These are phyloP conservation scores for Amanita inopinata DNA, from an alignment of 768 basidiomycete species.

Conservation along the genomic window DNA sequence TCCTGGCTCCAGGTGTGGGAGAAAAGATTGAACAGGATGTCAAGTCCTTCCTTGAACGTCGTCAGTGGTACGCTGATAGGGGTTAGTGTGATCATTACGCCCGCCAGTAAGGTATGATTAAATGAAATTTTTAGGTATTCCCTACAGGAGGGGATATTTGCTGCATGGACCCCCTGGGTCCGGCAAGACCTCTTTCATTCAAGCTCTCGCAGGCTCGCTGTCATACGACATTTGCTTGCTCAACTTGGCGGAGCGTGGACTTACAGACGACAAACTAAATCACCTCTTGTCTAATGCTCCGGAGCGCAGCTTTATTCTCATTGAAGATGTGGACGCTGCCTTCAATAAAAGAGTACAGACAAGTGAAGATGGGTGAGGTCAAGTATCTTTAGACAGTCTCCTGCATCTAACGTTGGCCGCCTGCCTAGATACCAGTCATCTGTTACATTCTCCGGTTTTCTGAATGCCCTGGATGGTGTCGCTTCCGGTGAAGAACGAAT, in stretches of 20 bases:
- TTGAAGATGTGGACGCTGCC: conserved; percentile 96
- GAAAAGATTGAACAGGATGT: conserved; percentile 79
- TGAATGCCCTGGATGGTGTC: conserved; percentile 96
- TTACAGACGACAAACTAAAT: conserved; percentile 94
- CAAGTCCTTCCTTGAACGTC: conserved; percentile 68
- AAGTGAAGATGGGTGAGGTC: conserved; percentile 79
- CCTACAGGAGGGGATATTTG: conserved; percentile 92
- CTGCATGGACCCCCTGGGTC: conserved; percentile 95
- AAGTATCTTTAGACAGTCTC: neutral
- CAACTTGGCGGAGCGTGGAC: conserved; percentile 91
- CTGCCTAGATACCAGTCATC: conserved; percentile 76
- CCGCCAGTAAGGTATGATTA: conserved; percentile 3
- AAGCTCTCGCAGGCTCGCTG: conserved; percentile 87
- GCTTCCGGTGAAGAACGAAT: conserved; percentile 97
- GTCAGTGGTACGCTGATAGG: conserved; percentile 94
- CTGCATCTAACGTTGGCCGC: conserved; percentile 8
- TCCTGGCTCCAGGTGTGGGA: conserved; percentile 74
- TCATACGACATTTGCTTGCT: conserved; percentile 94
- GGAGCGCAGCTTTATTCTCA: conserved; percentile 86
- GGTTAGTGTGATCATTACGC: conserved; percentile 37
- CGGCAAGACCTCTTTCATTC: conserved; percentile 97
- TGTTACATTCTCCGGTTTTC: conserved; percentile 94
- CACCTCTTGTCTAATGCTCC: conserved; percentile 90
- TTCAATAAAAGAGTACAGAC: conserved; percentile 91
- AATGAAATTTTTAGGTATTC: conserved; percentile 58